Evolutionary conservation across 2,329 filamentous ascomycete genomes (phyloP).

Genomic region (Cordyceps pruinosa): DNA sequence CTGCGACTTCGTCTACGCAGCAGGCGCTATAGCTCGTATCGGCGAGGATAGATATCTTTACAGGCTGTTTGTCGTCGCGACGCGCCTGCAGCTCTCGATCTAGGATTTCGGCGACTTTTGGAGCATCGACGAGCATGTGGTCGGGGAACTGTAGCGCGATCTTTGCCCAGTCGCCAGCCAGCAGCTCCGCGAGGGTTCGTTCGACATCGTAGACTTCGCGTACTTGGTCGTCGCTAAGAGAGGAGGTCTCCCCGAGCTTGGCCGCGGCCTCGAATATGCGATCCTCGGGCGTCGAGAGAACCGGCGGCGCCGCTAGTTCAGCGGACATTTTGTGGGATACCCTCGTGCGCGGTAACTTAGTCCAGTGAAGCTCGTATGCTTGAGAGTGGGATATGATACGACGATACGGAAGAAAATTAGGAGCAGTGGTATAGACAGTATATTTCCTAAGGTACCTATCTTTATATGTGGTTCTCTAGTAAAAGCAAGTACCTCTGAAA

Average conservation of each 20-base stretch:
- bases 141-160: constrained; percentile 96
- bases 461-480: too few species aligned
- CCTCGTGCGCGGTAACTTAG: not conserved
- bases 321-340: constrained; percentile 33
- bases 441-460: too few species aligned
- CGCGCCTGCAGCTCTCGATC: constrained; percentile 19
- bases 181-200: constrained; percentile 70
- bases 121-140: constrained; percentile 80
- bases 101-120: constrained; percentile 63
- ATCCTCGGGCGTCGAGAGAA: constrained; percentile 58
- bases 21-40: constrained; percentile 97
- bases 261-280: constrained; percentile 47
- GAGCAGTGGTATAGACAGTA: too few species aligned
- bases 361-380: not conserved
- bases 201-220: constrained; percentile 75
- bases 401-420: too few species aligned
- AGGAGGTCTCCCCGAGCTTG: constrained; percentile 25
- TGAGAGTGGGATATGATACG: not conserved
- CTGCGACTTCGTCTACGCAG: constrained; percentile 94
- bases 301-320: constrained; percentile 46
- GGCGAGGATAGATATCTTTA: constrained; percentile 71
- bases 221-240: constrained; percentile 59
- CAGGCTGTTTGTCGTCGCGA: constrained; percentile 15
- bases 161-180: constrained; percentile 61
- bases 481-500: too few species aligned